Evolutionary conservation across 345 rosid species (phyloP).

Genomic region (Dimocarpus longan): DNA sequence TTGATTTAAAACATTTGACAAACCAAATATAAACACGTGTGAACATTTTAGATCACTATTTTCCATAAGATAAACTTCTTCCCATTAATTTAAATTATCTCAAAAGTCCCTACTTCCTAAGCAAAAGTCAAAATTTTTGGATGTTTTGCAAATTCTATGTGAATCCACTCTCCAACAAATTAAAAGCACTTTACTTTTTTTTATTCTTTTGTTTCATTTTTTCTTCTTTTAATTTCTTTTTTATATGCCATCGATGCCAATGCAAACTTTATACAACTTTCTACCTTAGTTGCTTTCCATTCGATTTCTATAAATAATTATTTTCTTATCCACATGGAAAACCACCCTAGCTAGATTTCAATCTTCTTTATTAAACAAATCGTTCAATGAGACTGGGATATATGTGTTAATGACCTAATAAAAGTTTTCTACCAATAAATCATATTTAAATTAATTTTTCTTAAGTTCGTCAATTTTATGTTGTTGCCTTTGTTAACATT

Average conservation of each 20-base stretch:
- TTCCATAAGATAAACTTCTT: background rate
- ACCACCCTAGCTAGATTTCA: background rate
- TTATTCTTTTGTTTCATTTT: background rate
- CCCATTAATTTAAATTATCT: constrained; percentile 16
- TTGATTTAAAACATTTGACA: background rate
- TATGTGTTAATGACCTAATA: no score
- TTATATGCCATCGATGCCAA: background rate
- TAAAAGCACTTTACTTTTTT: background rate
- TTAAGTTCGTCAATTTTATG: no score
- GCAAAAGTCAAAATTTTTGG: constrained; percentile 19
- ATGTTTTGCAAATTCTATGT: background rate
- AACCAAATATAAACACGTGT: constrained; percentile 5
- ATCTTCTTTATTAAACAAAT: background rate
- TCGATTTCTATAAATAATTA: background rate
- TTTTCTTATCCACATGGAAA: background rate
- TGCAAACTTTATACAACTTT: background rate
- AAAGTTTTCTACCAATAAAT: no score
- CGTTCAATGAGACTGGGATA: no score
- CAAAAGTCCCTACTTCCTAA: background rate
- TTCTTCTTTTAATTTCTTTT: background rate
- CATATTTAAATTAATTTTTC: no score
- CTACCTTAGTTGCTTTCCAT: background rate
- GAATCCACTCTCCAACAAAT: background rate
- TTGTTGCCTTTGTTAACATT: background rate
- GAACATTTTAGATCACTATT: background rate